Percentiles rank a stretch among this genome's conserved stretches.
phyloP scores from a whole-genome alignment of 2,329 filamentous ascomycete genomes.

The Fusarium ambrosium region DNA sequence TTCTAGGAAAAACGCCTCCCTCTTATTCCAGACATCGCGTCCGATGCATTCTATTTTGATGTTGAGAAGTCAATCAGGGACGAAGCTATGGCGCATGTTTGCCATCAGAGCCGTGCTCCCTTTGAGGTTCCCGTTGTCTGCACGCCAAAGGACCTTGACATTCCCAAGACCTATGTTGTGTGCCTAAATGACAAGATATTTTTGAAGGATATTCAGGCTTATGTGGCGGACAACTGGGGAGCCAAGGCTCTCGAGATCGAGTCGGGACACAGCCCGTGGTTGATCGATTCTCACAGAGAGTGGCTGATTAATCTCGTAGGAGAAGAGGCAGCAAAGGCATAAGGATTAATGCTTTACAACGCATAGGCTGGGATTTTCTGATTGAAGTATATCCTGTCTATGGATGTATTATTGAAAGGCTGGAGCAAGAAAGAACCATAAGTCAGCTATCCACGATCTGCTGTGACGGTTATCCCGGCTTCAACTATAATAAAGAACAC shows the following conservation, averaged over 20 bases:
- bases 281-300: slow-evolving; percentile 15
- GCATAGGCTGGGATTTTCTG: background rate
- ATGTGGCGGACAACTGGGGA: slow-evolving; percentile 23
- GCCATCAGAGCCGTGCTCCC: slow-evolving; percentile 23
- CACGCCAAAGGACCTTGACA: slow-evolving; percentile 5
- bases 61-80: slow-evolving; percentile 14
- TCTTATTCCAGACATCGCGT: background rate
- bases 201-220: background rate
- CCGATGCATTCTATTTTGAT: slow-evolving; percentile 28
- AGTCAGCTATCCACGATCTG: background rate
- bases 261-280: slow-evolving; percentile 37
- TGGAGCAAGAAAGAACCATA: background rate
- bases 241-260: slow-evolving; percentile 20
- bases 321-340: background rate
- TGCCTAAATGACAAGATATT: slow-evolving; percentile 25
- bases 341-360: background rate
- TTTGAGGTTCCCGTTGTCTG: slow-evolving; percentile 18
- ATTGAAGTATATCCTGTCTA: background rate
- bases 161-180: slow-evolving; percentile 18
- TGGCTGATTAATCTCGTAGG: slow-evolving; percentile 18
- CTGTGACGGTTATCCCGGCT: too few relatives aligned
- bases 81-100: slow-evolving; percentile 11
- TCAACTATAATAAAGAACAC: too few relatives aligned
- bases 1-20: slow-evolving; percentile 19
- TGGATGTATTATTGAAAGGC: background rate